phyloP scores from a whole-genome alignment of 441 rosid species.

The Populus hybrid region DNA sequence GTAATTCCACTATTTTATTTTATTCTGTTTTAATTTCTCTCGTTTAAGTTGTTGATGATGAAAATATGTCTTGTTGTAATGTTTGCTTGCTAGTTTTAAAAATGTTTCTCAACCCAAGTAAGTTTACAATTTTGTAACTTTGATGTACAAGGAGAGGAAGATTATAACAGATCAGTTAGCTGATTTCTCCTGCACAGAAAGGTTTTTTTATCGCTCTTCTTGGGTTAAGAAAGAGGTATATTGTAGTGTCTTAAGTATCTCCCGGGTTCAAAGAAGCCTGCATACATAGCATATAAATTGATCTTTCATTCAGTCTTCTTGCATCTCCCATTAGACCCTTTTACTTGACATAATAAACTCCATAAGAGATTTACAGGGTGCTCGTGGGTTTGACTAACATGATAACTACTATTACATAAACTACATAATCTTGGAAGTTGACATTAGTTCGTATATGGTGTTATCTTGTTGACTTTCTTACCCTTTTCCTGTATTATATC shows the following conservation, averaged over 20 bases:
- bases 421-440: not conserved
- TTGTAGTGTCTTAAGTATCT: not conserved
- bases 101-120: not conserved
- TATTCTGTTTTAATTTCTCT: not conserved
- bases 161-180: not conserved
- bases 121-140: not conserved
- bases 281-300: not conserved
- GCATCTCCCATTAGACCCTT: not conserved
- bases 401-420: not conserved
- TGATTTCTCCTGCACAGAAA: not conserved
- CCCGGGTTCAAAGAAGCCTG: not conserved
- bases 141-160: not conserved
- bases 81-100: not conserved
- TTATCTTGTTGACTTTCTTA: not conserved
- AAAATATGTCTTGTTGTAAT: not conserved
- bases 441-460: not conserved
- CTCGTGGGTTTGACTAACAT: not conserved
- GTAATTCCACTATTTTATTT: not conserved
- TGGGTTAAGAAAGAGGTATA: not conserved
- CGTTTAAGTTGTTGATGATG: not conserved
- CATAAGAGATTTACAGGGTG: not conserved
- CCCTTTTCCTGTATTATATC: conserved; percentile 1
- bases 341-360: not conserved
- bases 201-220: not conserved
- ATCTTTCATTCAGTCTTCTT: not conserved